These are phyloP conservation scores for Immersiporthe knoxdaviesiana DNA, from an alignment of 2,329 filamentous ascomycete species.

Conservation along the genomic window DNA sequence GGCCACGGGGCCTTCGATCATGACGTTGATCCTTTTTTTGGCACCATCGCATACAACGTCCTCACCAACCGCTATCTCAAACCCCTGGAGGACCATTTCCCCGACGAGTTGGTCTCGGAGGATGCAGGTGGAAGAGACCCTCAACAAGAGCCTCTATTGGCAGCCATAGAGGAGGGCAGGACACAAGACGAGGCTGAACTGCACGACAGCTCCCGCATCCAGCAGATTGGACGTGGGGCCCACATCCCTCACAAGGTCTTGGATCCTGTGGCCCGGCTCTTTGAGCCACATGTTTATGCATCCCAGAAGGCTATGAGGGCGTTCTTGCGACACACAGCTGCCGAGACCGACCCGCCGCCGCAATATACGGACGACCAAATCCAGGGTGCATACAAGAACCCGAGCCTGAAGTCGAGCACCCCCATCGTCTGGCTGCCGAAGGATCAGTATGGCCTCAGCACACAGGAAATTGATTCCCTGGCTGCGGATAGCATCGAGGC, in stretches of 20 bases:
- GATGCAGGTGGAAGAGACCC: conserved; percentile 10
- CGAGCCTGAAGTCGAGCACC: conserved; percentile 24
- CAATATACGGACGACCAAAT: conserved; percentile 25
- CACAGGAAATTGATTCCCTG: conserved; percentile 22
- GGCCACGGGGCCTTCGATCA: conserved; percentile 25
- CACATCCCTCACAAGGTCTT: conserved; percentile 23
- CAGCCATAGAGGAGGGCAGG: conserved; percentile 23
- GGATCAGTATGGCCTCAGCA: conserved; percentile 27
- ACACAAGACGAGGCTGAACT: conserved; percentile 18
- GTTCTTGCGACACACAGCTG: conserved; percentile 24
- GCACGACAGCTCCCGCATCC: conserved; percentile 18
- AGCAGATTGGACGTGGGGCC: conserved; percentile 22
- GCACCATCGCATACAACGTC: conserved; percentile 22
- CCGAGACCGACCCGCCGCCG: conserved; percentile 25
- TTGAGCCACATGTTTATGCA: conserved; percentile 27
- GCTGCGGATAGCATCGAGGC: conserved; percentile 18
- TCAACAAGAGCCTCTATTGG: conserved; percentile 24
- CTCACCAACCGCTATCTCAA: conserved; percentile 28
- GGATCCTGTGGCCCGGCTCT: conserved; percentile 22
- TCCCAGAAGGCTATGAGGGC: conserved; percentile 27
- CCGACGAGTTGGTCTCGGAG: conserved; percentile 10
- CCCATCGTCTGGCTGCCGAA: conserved; percentile 27
- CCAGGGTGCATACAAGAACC: conserved; percentile 24
- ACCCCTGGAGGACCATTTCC: conserved; percentile 28
- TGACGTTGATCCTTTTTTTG: conserved; percentile 21